Percentiles rank a stretch among this genome's conserved stretches.
Conservation (phyloP, 2,329 filamentous ascomycete species). For the Pseudocercospora vitis region DNA sequence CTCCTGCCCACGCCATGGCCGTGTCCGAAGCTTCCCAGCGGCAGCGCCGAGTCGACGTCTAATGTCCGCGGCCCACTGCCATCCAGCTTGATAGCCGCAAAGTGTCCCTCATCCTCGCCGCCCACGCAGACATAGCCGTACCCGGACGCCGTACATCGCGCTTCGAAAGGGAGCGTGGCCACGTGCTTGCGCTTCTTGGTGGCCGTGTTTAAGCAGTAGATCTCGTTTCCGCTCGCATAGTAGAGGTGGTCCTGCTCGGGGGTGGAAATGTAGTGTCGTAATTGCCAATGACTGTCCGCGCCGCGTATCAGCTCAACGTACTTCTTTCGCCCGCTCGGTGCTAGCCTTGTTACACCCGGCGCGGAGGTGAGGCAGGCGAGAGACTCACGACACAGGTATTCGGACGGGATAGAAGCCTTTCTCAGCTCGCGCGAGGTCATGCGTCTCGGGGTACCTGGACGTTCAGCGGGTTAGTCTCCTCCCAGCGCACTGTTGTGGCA, state of each 20-base stretch:
- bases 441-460: constrained; percentile 47
- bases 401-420: constrained; percentile 50
- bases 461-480: constrained; percentile 10
- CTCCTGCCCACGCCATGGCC: constrained; percentile 10
- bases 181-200: constrained; percentile 71
- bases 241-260: constrained; percentile 76
- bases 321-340: background rate
- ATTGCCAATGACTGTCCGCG: constrained; percentile 72
- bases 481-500: background rate
- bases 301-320: background rate
- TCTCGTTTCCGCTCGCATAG: constrained; percentile 73
- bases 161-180: constrained; percentile 64
- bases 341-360: constrained; percentile 23
- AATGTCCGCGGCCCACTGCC: constrained; percentile 41
- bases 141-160: constrained; percentile 84
- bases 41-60: constrained; percentile 59
- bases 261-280: constrained; percentile 85
- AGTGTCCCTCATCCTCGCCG: constrained; percentile 79
- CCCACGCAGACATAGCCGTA: constrained; percentile 89
- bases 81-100: constrained; percentile 70
- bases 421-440: constrained; percentile 46
- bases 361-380: constrained; percentile 41
- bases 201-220: constrained; percentile 61
- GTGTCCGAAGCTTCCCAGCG: constrained; percentile 45
- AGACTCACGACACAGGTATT: constrained; percentile 51